Evolutionary conservation across 805 yeast species (phyloP), one percentile per base, ranked within the genome.

Genomic region (Hanseniaspora lachancei): DNA sequence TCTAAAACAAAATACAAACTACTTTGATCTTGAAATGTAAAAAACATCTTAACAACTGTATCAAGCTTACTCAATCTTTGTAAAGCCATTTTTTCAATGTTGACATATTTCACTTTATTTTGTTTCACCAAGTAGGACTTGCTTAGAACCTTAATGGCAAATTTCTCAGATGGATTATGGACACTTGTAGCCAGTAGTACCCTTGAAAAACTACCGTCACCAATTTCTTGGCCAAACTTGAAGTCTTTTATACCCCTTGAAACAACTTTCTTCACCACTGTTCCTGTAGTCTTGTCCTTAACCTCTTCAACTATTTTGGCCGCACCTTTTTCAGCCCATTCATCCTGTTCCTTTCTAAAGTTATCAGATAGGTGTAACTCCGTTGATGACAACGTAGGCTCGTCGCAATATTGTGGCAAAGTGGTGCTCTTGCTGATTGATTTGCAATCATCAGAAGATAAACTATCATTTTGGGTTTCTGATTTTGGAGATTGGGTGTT

Each of bases 141-240:
- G 65, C 82, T 88, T 56, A 86, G 69, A 3, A 85, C 78, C 65
- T 86, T 86, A 12, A 86, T 82, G 1, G 95, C 95, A 65, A 81
- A 86, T 18, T 89, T 84, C 58, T 83, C 80, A 57, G 77, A 75
- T 47, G 86, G 83, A 29, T 69, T 71, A 62, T 80, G 88, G 48
- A 80, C 72, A 59, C 93, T 95, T 1, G 86, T 77, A 0, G 97
- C 98, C 41, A 87, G 77, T 61, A 80, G 78, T 4, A 91, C 99
- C 1, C 95, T 89, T 10, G 97, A 89, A 66, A 91, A 93, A 7
- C 96, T 88, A 1, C 99, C 99, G 66, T 87, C 95, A 34, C 99
- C 99, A 32, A 93, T 77, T 46, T 84, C 81, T 18, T 86, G 81
- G 10, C 95, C 95, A 66, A 93, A 88, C 59, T 81, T 84, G 68